These are phyloP conservation scores for Saturnispora serradocipensis DNA, from an alignment of 805 yeast species.

Conservation along the genomic window DNA sequence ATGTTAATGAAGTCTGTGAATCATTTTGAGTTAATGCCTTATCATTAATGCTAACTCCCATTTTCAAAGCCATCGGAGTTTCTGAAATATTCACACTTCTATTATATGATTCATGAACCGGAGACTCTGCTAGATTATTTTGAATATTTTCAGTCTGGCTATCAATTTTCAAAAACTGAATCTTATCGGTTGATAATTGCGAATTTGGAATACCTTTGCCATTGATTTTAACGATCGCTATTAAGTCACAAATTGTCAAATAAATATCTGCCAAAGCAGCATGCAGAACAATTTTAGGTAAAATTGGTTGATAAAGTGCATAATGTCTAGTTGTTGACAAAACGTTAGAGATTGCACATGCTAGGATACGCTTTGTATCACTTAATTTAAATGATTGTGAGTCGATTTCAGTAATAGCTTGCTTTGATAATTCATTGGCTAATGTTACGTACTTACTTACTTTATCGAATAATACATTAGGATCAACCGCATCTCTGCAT, in stretches of 20 bases:
- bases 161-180: neutral
- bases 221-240: constrained; percentile 43
- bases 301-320: constrained; percentile 49
- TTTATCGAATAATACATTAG: constrained; percentile 38
- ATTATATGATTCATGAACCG: neutral
- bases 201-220: constrained; percentile 3
- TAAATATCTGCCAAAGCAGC: constrained; percentile 69
- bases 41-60: neutral
- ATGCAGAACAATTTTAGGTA: constrained; percentile 66
- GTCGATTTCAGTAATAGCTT: constrained; percentile 25
- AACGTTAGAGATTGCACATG: constrained; percentile 63
- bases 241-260: constrained; percentile 53
- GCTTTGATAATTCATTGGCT: constrained; percentile 31
- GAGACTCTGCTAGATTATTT: neutral
- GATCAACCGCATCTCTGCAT: constrained; percentile 20
- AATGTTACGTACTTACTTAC: constrained; percentile 40
- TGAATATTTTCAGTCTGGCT: neutral
- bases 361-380: constrained; percentile 39
- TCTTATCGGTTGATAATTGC: neutral
- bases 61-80: constrained; percentile 12
- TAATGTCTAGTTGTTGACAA: constrained; percentile 72
- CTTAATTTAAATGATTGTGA: constrained; percentile 7
- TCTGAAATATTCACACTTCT: constrained; percentile 6
- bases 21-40: neutral
- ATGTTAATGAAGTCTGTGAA: constrained; percentile 1